Conservation (phyloP, 495 filamentous ascomycete species). For the Hypoxylon trugodes region DNA sequence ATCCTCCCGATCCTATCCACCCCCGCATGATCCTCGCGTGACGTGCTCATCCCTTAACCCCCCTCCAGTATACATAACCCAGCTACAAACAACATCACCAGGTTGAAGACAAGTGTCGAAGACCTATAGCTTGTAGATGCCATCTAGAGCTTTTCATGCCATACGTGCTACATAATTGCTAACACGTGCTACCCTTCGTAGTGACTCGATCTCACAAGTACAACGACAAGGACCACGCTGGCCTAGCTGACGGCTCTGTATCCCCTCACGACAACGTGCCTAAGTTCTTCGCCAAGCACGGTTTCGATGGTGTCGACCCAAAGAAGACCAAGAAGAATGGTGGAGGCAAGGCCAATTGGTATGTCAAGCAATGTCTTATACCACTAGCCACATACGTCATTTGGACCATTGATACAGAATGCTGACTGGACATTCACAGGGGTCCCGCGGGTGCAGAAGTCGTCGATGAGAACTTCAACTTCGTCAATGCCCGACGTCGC, state of each 20-base stretch:
- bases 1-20: constrained; percentile 3
- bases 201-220: constrained; percentile 96
- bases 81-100: constrained; percentile 18
- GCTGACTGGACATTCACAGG: constrained; percentile 58
- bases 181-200: constrained; percentile 46
- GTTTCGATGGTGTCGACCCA: constrained; percentile 81
- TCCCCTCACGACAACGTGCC: constrained; percentile 75
- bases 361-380: constrained; percentile 48
- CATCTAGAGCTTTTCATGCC: neutral
- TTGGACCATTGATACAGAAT: neutral
- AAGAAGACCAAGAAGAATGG: constrained; percentile 98
- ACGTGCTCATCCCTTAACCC: constrained; percentile 15
- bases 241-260: constrained; percentile 68
- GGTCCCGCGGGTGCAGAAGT: constrained; percentile 84
- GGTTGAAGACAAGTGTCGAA: constrained; percentile 2
- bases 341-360: constrained; percentile 94
- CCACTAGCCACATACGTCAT: constrained; percentile 1
- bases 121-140: neutral
- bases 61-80: constrained; percentile 1
- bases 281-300: constrained; percentile 90
- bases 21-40: constrained; percentile 29
- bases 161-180: constrained; percentile 22
- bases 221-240: constrained; percentile 86
- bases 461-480: constrained; percentile 79
- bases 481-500: constrained; percentile 86